Evolutionary conservation across 2,329 filamentous ascomycete species (phyloP), one percentile per base, ranked within the genome.

Genomic region (Cucurbitaria berberidis): DNA sequence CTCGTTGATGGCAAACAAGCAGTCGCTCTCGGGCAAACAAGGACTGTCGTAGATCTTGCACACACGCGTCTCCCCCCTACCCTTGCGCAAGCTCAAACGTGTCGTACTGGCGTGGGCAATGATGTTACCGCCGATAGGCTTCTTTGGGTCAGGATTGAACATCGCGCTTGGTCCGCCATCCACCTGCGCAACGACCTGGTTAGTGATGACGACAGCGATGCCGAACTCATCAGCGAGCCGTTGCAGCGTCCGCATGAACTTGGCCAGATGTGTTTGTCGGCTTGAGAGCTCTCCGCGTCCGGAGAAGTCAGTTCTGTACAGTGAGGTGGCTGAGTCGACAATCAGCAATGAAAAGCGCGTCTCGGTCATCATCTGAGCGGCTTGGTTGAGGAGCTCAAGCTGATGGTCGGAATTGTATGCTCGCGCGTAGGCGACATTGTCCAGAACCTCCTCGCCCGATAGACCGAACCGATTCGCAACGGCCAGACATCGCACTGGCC

Each of bases 11-110:
- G 95, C 93, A 78, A 99, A 99, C 65, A 98, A 78, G 72, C 91
- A 96, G 75, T 99, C 96, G 67, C 91, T 96, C 78, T 99, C 95
- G 0, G 95, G 95, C 60, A 99, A 80, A 76, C 95, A 99, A 1
- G 95, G 95, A 66, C 93, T 98, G 77, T 99, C 96, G 73, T 99
- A 99, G 58, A 99, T 99, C 82, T 98, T 99, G 80, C 95, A 96
- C 63, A 99, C 91, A 80, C 95, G 86, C 19, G 95, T 99, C 81
- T 99, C 95, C 26, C 85, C 95, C 49, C 95, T 84, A 1, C 95
- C 96, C 77, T 99, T 99, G 81, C 96, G 97, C 72, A 99, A 76
- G 69, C 92, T 97, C 66, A 99, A 84, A 69, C 95, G 84, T 2
- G 95, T 99, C 1, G 95, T 99, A 70, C 91, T 96, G 46, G 95